phyloP scores from a whole-genome alignment of 305 asterid genomes.

The Solanum hybrid region DNA sequence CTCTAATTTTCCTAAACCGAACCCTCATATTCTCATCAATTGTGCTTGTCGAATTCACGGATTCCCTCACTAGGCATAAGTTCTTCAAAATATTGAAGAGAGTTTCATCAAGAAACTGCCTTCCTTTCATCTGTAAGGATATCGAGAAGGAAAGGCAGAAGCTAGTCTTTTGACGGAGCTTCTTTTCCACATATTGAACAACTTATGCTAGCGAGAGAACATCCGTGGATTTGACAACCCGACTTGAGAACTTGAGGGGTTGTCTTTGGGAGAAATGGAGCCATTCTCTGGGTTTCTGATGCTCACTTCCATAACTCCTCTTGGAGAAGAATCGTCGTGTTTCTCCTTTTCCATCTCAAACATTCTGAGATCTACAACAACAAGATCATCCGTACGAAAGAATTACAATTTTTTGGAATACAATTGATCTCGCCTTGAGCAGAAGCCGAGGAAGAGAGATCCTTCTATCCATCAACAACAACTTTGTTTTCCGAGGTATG shows the following conservation, averaged over 20 bases:
- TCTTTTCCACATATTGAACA: constrained; percentile 29
- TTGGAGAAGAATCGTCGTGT: constrained; percentile 16
- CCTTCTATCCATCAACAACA: constrained; percentile 6
- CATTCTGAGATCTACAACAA: constrained; percentile 23
- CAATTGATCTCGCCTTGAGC: constrained; percentile 22
- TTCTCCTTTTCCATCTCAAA: constrained; percentile 21
- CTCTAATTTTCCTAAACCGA: constrained; percentile 5
- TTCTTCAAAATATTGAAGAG: constrained; percentile 27
- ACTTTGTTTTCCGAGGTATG: background rate
- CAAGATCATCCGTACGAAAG: background rate
- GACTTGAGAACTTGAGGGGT: background rate
- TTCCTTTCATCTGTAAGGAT: constrained; percentile 26
- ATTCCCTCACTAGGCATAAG: constrained; percentile 18
- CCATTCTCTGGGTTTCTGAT: background rate
- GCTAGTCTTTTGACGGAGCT: constrained; percentile 7
- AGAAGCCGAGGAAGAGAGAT: constrained; percentile 20
- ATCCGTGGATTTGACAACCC: background rate
- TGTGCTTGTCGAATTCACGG: background rate
- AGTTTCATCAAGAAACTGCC: constrained; percentile 11
- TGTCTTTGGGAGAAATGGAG: constrained; percentile 2
- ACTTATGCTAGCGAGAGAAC: constrained; percentile 25
- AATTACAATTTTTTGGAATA: background rate
- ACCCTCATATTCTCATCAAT: background rate
- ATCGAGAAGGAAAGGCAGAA: constrained; percentile 21
- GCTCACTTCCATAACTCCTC: constrained; percentile 30